Conservation (phyloP, 2,329 filamentous ascomycete species). For the Torrubiella hemipterigena region DNA sequence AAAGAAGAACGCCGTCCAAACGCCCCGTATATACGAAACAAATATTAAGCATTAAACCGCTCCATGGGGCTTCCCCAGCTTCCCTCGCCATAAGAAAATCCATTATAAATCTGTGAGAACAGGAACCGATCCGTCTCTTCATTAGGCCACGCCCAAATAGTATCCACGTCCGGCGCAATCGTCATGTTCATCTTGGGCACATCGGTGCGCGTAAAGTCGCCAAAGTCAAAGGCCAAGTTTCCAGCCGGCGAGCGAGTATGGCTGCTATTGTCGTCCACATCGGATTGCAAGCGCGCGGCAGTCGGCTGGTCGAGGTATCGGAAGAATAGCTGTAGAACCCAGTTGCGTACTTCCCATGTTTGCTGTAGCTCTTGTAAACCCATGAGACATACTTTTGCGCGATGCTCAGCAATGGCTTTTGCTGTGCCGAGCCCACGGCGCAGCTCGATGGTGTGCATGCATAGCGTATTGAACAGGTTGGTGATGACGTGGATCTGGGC, state of each 20-base stretch:
- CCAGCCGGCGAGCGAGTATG: neutral
- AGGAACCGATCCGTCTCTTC: constrained; percentile 10
- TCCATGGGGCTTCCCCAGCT: no score
- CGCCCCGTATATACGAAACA: no score
- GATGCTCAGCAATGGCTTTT: constrained; percentile 31
- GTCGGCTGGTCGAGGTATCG: constrained; percentile 32
- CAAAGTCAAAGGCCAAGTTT: constrained; percentile 1
- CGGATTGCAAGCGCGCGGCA: constrained; percentile 19
- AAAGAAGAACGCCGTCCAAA: no score
- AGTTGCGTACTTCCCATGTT: constrained; percentile 36
- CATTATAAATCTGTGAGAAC: constrained; percentile 11
- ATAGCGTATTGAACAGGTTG: constrained; percentile 33
- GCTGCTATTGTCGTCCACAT: neutral
- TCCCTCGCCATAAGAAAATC: constrained; percentile 9
- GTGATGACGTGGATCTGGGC: constrained; percentile 34
- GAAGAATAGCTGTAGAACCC: constrained; percentile 34
- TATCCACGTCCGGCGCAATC: constrained; percentile 4
- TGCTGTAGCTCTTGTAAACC: constrained; percentile 34
- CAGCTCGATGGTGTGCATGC: constrained; percentile 33
- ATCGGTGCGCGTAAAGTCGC: constrained; percentile 1
- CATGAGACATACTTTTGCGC: constrained; percentile 33
- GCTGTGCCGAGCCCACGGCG: constrained; percentile 21
- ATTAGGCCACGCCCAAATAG: constrained; percentile 8
- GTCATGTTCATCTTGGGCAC: constrained; percentile 1
- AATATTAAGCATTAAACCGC: no score